phyloP scores from a whole-genome alignment of 2,329 filamentous ascomycete species.

The Dendryphion nanum region DNA sequence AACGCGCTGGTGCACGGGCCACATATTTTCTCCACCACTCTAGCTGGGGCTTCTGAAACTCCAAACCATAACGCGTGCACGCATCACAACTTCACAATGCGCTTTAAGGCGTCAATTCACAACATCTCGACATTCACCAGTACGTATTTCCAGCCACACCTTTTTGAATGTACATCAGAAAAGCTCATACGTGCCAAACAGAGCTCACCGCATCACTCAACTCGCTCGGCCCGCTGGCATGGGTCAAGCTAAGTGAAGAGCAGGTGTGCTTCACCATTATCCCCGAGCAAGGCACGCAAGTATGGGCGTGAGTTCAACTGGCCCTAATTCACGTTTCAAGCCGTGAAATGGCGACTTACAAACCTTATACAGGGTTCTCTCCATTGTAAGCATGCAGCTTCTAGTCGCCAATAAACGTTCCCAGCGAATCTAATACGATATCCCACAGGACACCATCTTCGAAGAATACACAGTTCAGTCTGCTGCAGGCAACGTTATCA shows the following conservation, averaged over 20 bases:
- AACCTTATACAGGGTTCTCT: constrained; percentile 37
- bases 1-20: no score
- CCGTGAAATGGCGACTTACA: constrained; percentile 14
- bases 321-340: constrained; percentile 12
- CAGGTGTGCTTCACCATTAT: constrained; percentile 93
- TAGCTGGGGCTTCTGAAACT: no score
- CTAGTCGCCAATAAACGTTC: constrained; percentile 6
- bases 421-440: background rate
- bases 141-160: constrained; percentile 27
- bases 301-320: constrained; percentile 83
- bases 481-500: constrained; percentile 85
- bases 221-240: constrained; percentile 77
- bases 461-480: constrained; percentile 85
- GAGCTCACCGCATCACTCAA: constrained; percentile 63
- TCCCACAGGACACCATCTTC: constrained; percentile 76
- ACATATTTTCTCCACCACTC: no score
- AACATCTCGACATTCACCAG: constrained; percentile 55
- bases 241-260: constrained; percentile 85
- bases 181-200: no score
- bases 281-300: constrained; percentile 89
- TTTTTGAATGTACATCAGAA: background rate
- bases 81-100: constrained; percentile 47
- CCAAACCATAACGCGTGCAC: no score
- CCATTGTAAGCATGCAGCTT: constrained; percentile 40
- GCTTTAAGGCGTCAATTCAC: constrained; percentile 54